phyloP scores from a whole-genome alignment of 2,329 filamentous ascomycete genomes.

The Penicillium nordicum region DNA sequence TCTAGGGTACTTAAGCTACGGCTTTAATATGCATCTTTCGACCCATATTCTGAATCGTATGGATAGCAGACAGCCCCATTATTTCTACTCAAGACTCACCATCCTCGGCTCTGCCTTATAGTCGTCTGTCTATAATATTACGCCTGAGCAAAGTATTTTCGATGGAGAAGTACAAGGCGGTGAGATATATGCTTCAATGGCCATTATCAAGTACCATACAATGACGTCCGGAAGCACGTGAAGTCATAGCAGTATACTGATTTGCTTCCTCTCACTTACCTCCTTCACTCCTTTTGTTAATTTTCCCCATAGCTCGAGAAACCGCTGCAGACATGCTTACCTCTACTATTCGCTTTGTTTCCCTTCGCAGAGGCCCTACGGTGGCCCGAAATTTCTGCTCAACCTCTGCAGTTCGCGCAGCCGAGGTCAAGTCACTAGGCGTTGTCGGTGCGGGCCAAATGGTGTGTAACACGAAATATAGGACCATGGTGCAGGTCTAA shows the following conservation, averaged over 20 bases:
- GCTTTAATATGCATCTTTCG: not conserved
- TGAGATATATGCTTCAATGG: not conserved
- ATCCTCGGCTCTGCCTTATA: not conserved
- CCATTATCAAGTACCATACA: not conserved
- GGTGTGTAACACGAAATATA: slow-evolving; percentile 53
- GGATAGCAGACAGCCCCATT: not conserved
- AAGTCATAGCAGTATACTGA: slow-evolving; percentile 9
- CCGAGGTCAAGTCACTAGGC: slow-evolving; percentile 80
- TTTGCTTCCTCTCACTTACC: not conserved
- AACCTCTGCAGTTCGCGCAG: slow-evolving; percentile 57
- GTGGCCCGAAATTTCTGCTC: slow-evolving; percentile 65
- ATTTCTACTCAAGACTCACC: not conserved
- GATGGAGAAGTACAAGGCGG: not conserved
- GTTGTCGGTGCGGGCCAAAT: slow-evolving; percentile 95
- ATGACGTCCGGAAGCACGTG: slow-evolving; percentile 24
- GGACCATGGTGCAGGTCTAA: slow-evolving; percentile 19
- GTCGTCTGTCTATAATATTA: not conserved
- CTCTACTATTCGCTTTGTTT: slow-evolving; percentile 28
- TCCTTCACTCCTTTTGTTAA: not conserved
- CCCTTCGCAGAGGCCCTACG: slow-evolving; percentile 31
- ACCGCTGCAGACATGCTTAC: slow-evolving; percentile 32
- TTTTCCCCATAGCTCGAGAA: not conserved
- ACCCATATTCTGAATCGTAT: not conserved
- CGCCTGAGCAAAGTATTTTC: not conserved
- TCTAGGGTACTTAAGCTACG: not conserved